A percentile compares a stretch with the other conserved stretches of the same genome.
These are phyloP conservation scores for Marsdenia floribunda DNA, from an alignment of 257 asterid genomes.

Conservation along the genomic window DNA sequence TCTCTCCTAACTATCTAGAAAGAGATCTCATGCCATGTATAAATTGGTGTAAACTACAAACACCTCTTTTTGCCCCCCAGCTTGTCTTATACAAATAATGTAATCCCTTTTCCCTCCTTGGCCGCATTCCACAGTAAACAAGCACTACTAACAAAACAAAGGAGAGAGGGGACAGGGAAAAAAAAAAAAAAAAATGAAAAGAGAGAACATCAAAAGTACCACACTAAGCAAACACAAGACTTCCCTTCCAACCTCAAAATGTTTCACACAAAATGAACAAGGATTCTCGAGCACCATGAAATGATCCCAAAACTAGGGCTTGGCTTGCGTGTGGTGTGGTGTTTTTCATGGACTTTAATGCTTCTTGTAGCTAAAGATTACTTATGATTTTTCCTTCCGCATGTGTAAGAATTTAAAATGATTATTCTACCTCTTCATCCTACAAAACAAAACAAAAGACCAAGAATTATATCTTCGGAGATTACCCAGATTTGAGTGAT, in stretches of 20 bases:
- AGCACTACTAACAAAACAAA: background rate
- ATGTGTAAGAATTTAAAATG: constrained; percentile 14
- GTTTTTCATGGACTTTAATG: constrained; percentile 1
- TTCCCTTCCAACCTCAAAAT: constrained; percentile 12
- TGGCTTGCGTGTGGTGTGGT: background rate
- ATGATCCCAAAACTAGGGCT: constrained; percentile 2
- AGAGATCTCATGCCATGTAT: too few relatives aligned
- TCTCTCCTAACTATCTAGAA: too few relatives aligned
- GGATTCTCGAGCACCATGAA: background rate
- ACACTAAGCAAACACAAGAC: constrained; percentile 20
- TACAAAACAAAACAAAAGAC: constrained; percentile 3
- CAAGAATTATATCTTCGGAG: constrained; percentile 1
- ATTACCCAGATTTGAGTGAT: background rate
- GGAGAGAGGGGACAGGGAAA: too few relatives aligned
- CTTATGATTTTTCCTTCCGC: constrained; percentile 6
- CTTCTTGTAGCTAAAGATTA: background rate
- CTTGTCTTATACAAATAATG: background rate
- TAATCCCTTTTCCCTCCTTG: background rate
- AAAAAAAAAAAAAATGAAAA: too few relatives aligned
- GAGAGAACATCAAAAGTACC: constrained; percentile 8
- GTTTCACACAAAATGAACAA: constrained; percentile 18
- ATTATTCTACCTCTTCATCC: constrained; percentile 18
- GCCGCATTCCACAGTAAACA: constrained; percentile 9
- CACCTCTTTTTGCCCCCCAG: too few relatives aligned
- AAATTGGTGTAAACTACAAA: too few relatives aligned